Conservation (phyloP, 2,329 filamentous ascomycete genomes). For the Sporothrix variecibatus region DNA sequence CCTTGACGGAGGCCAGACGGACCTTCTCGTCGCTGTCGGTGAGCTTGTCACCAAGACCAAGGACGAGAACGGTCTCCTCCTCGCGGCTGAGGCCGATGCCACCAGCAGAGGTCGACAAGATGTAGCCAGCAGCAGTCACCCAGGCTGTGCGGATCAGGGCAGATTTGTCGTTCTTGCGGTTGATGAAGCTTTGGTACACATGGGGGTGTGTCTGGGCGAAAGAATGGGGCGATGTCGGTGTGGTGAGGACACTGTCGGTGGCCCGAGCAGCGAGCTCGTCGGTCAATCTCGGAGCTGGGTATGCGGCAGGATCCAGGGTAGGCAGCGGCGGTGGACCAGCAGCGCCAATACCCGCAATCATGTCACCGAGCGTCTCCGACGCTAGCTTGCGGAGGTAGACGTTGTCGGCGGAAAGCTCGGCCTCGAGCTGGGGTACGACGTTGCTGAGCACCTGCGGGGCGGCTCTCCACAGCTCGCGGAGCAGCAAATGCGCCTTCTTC, state of each 20-base stretch:
- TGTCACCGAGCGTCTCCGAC: slow-evolving; percentile 91
- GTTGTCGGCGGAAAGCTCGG: slow-evolving; percentile 88
- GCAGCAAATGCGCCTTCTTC: slow-evolving; percentile 82
- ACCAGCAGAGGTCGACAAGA: slow-evolving; percentile 87
- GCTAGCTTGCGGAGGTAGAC: slow-evolving; percentile 82
- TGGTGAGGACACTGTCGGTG: slow-evolving; percentile 68
- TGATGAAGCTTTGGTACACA: slow-evolving; percentile 82
- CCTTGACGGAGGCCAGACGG: slow-evolving; percentile 82
- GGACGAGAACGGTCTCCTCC: slow-evolving; percentile 76
- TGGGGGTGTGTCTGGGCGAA: slow-evolving; percentile 80
- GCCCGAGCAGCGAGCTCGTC: slow-evolving; percentile 56
- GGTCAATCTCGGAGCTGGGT: slow-evolving; percentile 71
- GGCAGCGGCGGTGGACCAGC: slow-evolving; percentile 78
- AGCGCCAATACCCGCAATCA: slow-evolving; percentile 90
- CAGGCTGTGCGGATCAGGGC: slow-evolving; percentile 80
- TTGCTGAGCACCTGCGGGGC: slow-evolving; percentile 86
- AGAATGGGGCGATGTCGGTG: slow-evolving; percentile 82
- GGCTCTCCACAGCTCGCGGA: slow-evolving; percentile 92
- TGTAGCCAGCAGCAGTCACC: slow-evolving; percentile 80
- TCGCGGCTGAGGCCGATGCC: slow-evolving; percentile 83
- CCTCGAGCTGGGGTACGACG: slow-evolving; percentile 90
- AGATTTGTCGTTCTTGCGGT: slow-evolving; percentile 83
- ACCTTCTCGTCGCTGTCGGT: slow-evolving; percentile 90
- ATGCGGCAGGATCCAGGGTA: slow-evolving; percentile 75
- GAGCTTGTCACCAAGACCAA: slow-evolving; percentile 75